These are phyloP conservation scores for Aspergillus pseudoterreus DNA, from an alignment of 2,329 filamentous ascomycete genomes.

Conservation along the genomic window DNA sequence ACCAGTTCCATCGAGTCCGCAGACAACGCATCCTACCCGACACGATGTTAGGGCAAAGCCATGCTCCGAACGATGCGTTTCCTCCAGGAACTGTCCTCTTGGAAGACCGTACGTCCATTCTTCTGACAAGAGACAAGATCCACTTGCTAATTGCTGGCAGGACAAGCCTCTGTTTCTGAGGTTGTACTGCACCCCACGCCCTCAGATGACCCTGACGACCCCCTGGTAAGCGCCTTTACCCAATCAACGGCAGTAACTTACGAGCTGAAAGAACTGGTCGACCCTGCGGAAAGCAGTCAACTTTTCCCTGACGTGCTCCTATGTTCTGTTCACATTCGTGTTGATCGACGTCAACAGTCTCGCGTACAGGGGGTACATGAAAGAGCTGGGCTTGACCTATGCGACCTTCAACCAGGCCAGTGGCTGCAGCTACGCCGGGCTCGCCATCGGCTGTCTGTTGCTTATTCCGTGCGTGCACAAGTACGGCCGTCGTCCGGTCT, in stretches of 20 bases:
- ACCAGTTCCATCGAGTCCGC: not conserved
- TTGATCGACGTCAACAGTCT: conserved; percentile 36
- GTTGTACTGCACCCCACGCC: conserved; percentile 20
- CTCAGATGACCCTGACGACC: conserved; percentile 23
- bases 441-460: conserved; percentile 42
- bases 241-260: not conserved
- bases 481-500: conserved; percentile 46
- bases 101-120: conserved; percentile 15
- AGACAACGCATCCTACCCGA: not conserved
- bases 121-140: not conserved
- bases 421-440: conserved; percentile 41
- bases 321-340: conserved; percentile 25
- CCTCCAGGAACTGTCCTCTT: conserved; percentile 7
- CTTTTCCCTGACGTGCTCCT: conserved; percentile 23
- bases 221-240: conserved; percentile 7
- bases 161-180: not conserved
- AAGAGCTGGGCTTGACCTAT: conserved; percentile 42
- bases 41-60: not conserved
- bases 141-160: conserved; percentile 8
- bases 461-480: conserved; percentile 47
- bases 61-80: not conserved
- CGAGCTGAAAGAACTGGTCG: conserved; percentile 16
- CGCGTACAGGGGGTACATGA: conserved; percentile 42
- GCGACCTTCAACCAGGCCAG: conserved; percentile 42
- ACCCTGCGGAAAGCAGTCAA: conserved; percentile 21